Base-by-base conservation (phyloP, 2,329 filamentous ascomycete species). In the Neocucurbitaria cava region DNA sequence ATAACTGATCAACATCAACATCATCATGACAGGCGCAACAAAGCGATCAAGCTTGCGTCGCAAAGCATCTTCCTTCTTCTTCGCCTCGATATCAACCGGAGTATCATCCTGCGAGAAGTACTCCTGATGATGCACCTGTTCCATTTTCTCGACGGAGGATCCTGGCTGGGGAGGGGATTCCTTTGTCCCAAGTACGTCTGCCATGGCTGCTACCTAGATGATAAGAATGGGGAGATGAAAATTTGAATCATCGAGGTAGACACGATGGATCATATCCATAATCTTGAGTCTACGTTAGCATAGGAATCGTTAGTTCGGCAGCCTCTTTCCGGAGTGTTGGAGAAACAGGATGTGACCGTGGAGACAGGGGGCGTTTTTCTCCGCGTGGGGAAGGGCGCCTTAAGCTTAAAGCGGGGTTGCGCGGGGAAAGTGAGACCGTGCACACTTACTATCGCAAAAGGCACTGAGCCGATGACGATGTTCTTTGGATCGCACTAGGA, bases 1-100 rank as follows among this genome's bases (percentile, higher is more conserved):
- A 54, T 75, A 75, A 42, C 61, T 66, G 21, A 73, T 74, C 23
- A 74, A 51, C 67, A 72, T 72, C 8, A 74, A 56, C 28, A 74
- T 53, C 66, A 73, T 72, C 68, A 75, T 72, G 24, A 75, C 71
- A 1, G 72, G 72, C 3, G 70, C 72, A 38, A 75, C 64, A 35
- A 64, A 73, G 48, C 61, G 61, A 40, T 74, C 71, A 24, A 75
- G 59, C 45, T 73, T 74, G 15, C 65, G 59, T 3, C 70, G 60
- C 10, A 76, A 52, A 23, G 58, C 62, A 23, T 64, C 65, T 36
- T 75, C 70, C 24, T 61, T 62, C 36, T 66, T 70, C 33, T 56
- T 58, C 3, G 44, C 48, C 15, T 65, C 62, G 11, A 68, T 24
- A 4, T 17, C 33, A 1, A 57, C 52, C 0, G 53, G 58, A 9